Evolutionary conservation across 225 moss, liverwort and hornwort species (phyloP).

Genomic region (Physcomitrellopsis africana): DNA sequence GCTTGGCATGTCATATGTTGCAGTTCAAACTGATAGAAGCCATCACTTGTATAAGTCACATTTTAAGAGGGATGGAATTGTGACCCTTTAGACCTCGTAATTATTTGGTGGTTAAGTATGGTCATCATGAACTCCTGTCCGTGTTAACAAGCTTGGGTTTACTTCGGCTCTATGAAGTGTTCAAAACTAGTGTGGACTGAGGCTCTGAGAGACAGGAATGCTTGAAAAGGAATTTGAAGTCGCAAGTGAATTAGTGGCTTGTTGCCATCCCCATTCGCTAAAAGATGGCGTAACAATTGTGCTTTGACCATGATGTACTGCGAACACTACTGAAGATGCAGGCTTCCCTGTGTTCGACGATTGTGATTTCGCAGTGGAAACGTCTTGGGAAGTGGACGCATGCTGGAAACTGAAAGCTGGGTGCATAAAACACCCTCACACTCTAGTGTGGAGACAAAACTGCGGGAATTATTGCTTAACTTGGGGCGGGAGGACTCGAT

Average conservation of each 20-base stretch:
- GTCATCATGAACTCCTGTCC: no score
- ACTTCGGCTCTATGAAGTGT: no score
- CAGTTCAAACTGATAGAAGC: background rate
- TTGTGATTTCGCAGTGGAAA: constrained; percentile 66
- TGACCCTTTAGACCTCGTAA: background rate
- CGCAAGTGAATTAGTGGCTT: background rate
- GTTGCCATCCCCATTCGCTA: background rate
- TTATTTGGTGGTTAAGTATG: no score
- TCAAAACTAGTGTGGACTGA: background rate
- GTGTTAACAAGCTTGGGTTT: no score
- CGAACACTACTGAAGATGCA: constrained; percentile 23
- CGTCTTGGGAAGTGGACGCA: constrained; percentile 59
- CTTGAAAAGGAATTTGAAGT: background rate
- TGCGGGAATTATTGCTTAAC: constrained; percentile 62
- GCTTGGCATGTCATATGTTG: background rate
- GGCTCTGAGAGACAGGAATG: background rate
- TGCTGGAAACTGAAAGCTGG: constrained; percentile 75
- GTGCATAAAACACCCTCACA: constrained; percentile 62
- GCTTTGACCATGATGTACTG: background rate
- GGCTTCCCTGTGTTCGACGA: constrained; percentile 22
- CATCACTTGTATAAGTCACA: background rate
- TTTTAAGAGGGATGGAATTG: background rate
- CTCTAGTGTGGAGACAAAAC: constrained; percentile 72
- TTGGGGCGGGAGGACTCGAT: constrained; percentile 74
- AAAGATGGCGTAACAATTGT: background rate